Base-by-base conservation (phyloP, 2,329 filamentous ascomycete genomes). In the Pseudogymnoascus pannorum region DNA sequence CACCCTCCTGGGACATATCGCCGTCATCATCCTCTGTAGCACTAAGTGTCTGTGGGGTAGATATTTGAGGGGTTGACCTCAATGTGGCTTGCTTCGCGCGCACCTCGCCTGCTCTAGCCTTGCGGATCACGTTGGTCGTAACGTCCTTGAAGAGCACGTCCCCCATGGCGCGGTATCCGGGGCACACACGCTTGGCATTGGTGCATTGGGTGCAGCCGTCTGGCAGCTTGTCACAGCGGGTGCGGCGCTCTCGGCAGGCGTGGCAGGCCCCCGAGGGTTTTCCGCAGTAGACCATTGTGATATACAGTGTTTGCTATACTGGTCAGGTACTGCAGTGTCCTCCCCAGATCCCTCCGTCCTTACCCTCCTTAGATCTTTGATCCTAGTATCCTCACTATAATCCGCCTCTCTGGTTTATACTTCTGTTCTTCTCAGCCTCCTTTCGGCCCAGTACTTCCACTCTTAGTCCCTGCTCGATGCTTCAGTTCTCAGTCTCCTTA, bases 91-190 rank as follows among this genome's bases (percentile, higher is more conserved):
- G 44, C 44, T 65, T 57, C 29, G 64, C 42, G 42, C 42, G 42
- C 42, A 26, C 63, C 69, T 69, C 72, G 66, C 70, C 71, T 5
- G 73, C 74, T 61, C 75, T 69, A 51, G 78, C 79, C 68, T 80
- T 81, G 65, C 78, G 76, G 64, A 80, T 81, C 61, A 84, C 81
- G 68, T 81, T 79, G 31, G 75, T 77, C 64, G 79, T 84, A 69
- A 84, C 79, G 66, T 84, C 79, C 42, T 81, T 77, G 66, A 84
- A 84, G 75, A 84, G 82, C 63, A 84, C 75, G 65, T 84, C 81
- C 40, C 81, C 76, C 57, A 79, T 73, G 64, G 81, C 80, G 44
- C 81, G 74, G 66, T 84, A 84, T 61, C 81, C 81, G 31, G 81
- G 81, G 62, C 81, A 84, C 71, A 71, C 63, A 59, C 79, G 75